These are phyloP conservation scores for Guadua angustifolia DNA, from an alignment of 176 grass and related monocot species.

Conservation along the genomic window DNA sequence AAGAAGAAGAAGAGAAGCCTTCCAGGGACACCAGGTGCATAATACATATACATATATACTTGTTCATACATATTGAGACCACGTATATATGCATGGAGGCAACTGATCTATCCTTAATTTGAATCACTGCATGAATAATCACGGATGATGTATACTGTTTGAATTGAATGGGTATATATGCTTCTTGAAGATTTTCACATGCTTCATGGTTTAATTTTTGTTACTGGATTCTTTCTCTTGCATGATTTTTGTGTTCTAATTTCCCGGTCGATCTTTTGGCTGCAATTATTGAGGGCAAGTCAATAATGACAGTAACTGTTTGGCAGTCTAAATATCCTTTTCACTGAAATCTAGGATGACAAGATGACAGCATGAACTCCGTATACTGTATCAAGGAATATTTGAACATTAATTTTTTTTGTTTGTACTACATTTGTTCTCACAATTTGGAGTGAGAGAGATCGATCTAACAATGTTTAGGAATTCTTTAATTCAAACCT, in stretches of 20 bases:
- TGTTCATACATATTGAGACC: background rate
- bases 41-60: background rate
- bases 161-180: background rate
- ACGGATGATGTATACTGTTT: background rate
- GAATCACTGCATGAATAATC: background rate
- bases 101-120: background rate
- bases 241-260: background rate
- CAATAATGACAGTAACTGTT: constrained; percentile 57
- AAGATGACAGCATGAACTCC: constrained; percentile 24
- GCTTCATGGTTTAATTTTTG: background rate
- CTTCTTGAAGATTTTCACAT: constrained; percentile 4
- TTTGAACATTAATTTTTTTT: constrained; percentile 23
- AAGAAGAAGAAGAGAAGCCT: constrained; percentile 87
- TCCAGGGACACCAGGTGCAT: constrained; percentile 86
- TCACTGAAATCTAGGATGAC: constrained; percentile 33
- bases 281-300: constrained; percentile 51
- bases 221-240: background rate
- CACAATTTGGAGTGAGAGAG: background rate
- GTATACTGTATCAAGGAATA: constrained; percentile 36
- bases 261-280: background rate
- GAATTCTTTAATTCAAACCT: background rate
- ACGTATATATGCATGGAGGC: background rate
- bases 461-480: background rate
- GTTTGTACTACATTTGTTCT: background rate
- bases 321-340: constrained; percentile 27